These are phyloP conservation scores for Cryptococcus wingfieldii DNA, from an alignment of 1,284 basidiomycete genomes.

Conservation along the genomic window DNA sequence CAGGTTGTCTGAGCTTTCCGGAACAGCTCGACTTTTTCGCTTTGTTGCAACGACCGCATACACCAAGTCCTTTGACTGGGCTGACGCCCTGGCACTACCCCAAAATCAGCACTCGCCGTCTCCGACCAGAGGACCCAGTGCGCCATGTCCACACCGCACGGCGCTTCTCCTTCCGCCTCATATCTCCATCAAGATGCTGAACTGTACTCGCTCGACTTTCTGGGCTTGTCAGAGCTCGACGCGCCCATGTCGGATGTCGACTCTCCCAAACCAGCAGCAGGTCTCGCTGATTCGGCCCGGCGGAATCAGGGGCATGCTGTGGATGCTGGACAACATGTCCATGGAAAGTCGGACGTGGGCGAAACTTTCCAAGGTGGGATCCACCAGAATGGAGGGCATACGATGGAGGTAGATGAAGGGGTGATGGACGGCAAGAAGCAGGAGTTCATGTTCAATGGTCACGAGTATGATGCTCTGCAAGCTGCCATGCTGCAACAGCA, in stretches of 20 bases:
- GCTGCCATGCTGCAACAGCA: constrained; percentile 19
- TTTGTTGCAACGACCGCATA: not conserved
- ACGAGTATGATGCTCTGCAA: constrained; percentile 13
- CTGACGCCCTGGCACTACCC: not conserved
- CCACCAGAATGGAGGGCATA: not conserved
- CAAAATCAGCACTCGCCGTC: not conserved
- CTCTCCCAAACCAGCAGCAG: constrained; percentile 2
- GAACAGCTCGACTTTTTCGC: not conserved
- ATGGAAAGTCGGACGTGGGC: not conserved
- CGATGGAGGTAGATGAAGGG: constrained; percentile 15
- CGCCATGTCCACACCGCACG: not conserved
- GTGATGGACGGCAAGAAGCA: not conserved
- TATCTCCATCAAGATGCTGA: constrained; percentile 2
- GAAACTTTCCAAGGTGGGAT: not conserved
- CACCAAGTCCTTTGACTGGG: not conserved
- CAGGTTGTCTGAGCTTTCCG: no score
- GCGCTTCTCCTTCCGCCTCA: not conserved
- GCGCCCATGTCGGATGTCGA: constrained; percentile 4
- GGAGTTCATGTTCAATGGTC: not conserved
- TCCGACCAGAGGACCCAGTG: not conserved
- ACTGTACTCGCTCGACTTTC: constrained; percentile 12
- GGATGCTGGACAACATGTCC: not conserved
- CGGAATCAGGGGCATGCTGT: not conserved
- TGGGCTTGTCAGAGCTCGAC: constrained; percentile 11
- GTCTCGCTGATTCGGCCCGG: not conserved